Percentiles rank a stretch among this genome's conserved stretches.
Conservation (phyloP, 2,329 filamentous ascomycete genomes). For the Parascedosporium putredinis region DNA sequence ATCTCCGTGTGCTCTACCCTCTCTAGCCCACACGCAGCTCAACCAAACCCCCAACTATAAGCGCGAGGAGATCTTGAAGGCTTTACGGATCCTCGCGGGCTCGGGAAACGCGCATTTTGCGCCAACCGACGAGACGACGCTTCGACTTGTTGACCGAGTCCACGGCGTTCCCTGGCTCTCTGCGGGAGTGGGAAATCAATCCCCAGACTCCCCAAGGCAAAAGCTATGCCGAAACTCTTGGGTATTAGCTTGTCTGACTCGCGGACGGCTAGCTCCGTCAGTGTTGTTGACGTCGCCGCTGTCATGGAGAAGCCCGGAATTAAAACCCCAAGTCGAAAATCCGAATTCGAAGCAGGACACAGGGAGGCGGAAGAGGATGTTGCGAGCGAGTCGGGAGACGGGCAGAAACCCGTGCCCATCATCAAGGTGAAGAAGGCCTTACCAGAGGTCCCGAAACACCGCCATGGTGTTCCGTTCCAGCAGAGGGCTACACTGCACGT, state of each 20-base stretch:
- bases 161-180: conserved; percentile 60
- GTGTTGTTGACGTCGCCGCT: conserved; percentile 66
- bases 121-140: conserved; percentile 68
- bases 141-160: conserved; percentile 68
- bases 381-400: not conserved
- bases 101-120: conserved; percentile 64
- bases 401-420: not conserved
- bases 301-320: conserved; percentile 76
- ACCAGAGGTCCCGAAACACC: conserved; percentile 45
- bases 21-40: conserved; percentile 86
- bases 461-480: conserved; percentile 38
- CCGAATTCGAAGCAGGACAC: conserved; percentile 1
- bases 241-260: conserved; percentile 60
- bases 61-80: conserved; percentile 66
- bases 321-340: conserved; percentile 62
- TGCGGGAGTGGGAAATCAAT: conserved; percentile 22
- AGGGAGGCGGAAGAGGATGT: not conserved
- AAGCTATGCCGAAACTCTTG: conserved; percentile 49
- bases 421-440: conserved; percentile 34
- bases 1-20: conserved; percentile 84
- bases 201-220: conserved; percentile 16
- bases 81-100: conserved; percentile 62
- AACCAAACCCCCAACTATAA: conserved; percentile 85
- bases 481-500: conserved; percentile 13
- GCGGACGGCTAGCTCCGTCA: conserved; percentile 62